Evolutionary conservation across 2,329 filamentous ascomycete genomes (phyloP), one percentile per base, ranked within the genome.

Genomic region (Malbranchea zuffiana): DNA sequence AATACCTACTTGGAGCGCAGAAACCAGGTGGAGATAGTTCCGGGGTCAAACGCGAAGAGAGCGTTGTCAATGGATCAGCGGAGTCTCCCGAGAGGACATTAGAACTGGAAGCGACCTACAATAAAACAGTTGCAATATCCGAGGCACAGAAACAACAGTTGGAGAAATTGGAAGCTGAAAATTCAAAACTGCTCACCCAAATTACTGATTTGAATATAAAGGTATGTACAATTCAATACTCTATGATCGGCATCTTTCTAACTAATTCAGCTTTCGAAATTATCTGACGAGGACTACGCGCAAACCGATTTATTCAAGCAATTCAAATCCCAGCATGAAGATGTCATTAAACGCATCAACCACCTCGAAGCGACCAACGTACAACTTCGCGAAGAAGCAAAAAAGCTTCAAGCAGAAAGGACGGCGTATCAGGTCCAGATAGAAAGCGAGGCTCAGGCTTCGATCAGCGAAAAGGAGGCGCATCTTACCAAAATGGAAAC

Each of bases 241-340:
- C 8, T 13, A 16, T 12, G 11, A 8, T 21, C n/a, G 6, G 23
- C 30, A 10, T 32, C 69, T 76, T 32, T 76, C 83, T 13, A 78
- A 74, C 21, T 10, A 16, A 36, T 18, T 15, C 71, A 78, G 55
- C 68, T 82, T 32, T 78, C 83, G 10, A 78, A 74, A 38, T 66
- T 87, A 29, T 81, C 82, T 0, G 90, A 98, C 51, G 90, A 98
- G 44, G 90, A 98, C 50, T 96, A 92, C 54, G 79, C 86, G 26
- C 78, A 85, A 40, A 94, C 86, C 3, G 86, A 95, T 50, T 71
- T 94, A 3, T 98, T 94, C 71, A 96, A 94, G 61, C 77, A 82
- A 44, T 73, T 95, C 53, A 92, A 87, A 61, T 74, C 73, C 16
- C 85, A 95, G 51, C 83, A 92, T 50, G 90, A 96, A 52, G 88